Percentiles rank a stretch among this genome's conserved stretches.
phyloP scores from a whole-genome alignment of 2,329 filamentous ascomycete genomes.

The Elsinoe australis region DNA sequence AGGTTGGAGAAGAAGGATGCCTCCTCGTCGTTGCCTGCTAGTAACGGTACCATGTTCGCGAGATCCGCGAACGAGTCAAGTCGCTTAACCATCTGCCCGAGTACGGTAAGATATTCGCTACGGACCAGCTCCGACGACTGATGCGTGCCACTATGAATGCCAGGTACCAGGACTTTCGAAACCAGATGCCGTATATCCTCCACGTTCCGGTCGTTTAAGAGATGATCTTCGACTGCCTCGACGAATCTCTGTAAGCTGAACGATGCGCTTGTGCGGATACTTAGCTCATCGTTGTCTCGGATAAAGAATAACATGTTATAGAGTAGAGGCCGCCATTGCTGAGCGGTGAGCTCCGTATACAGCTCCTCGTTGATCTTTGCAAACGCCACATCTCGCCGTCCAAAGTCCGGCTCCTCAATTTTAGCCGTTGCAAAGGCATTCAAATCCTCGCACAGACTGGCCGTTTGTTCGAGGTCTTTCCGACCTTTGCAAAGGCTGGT shows the following conservation, averaged over 20 bases:
- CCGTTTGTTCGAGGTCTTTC: constrained; percentile 52
- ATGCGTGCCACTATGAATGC: constrained; percentile 66
- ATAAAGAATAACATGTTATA: constrained; percentile 88
- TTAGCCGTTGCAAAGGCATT: constrained; percentile 68
- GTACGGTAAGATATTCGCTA: constrained; percentile 69
- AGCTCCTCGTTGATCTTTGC: constrained; percentile 58
- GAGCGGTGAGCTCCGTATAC: constrained; percentile 53
- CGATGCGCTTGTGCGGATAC: constrained; percentile 75
- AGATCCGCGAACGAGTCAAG: constrained; percentile 65
- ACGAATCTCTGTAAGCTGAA: constrained; percentile 73
- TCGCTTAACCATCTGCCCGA: constrained; percentile 67
- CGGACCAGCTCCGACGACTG: constrained; percentile 78
- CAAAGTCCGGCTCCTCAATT: constrained; percentile 83
- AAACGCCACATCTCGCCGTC: constrained; percentile 71
- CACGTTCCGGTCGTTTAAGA: constrained; percentile 40
- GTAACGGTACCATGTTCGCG: constrained; percentile 63
- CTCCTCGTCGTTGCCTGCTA: constrained; percentile 66
- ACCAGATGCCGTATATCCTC: constrained; percentile 44
- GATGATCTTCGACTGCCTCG: constrained; percentile 48
- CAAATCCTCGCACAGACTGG: constrained; percentile 64
- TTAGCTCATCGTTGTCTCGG: constrained; percentile 77
- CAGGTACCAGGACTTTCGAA: constrained; percentile 59
- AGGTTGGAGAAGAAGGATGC: constrained; percentile 89
- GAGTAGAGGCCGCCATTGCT: constrained; percentile 79
- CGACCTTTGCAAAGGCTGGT: constrained; percentile 61